Conservation (phyloP, 1,284 basidiomycete species). For the Waitea zeae region DNA sequence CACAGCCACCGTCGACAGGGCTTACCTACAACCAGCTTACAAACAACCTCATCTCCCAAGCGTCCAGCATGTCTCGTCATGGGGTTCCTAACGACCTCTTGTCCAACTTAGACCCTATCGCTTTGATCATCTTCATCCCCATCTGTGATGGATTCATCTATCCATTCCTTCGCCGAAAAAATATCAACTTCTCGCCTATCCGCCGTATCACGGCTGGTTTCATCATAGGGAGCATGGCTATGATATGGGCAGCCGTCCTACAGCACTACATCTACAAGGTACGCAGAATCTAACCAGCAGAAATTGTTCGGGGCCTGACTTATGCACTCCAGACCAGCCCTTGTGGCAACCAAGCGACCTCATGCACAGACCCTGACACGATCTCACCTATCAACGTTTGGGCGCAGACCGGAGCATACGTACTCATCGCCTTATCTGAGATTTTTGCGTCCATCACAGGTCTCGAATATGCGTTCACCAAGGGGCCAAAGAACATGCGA, state of each 20-base stretch:
- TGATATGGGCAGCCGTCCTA: conserved; percentile 53
- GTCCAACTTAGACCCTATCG: conserved; percentile 66
- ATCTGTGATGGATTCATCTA: conserved; percentile 54
- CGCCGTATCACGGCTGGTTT: conserved; percentile 70
- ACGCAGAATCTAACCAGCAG: no score
- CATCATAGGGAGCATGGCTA: conserved; percentile 35
- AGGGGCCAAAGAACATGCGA: conserved; percentile 69
- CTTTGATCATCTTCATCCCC: conserved; percentile 61
- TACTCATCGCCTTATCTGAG: conserved; percentile 56
- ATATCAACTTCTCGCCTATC: conserved; percentile 55
- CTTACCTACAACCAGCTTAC: conserved; percentile 59
- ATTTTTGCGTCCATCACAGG: conserved; percentile 80
- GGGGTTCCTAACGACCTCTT: conserved; percentile 72
- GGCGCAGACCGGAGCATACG: conserved; percentile 55
- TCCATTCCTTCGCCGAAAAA: conserved; percentile 46
- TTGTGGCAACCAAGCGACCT: conserved; percentile 40
- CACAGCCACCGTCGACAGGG: conserved; percentile 28
- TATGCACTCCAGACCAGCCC: conserved; percentile 37
- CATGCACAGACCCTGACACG: conserved; percentile 26
- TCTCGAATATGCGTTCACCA: conserved; percentile 82
- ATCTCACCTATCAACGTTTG: conserved; percentile 55
- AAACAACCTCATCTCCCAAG: conserved; percentile 69
- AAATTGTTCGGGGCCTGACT: conserved; percentile 7
- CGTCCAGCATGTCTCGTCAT: conserved; percentile 53
- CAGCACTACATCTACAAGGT: conserved; percentile 71